Evolutionary conservation across 352 stramenopile genomes (phyloP), one percentile per base, ranked within the genome.

Genomic region (Halophytophthora batemanensis): DNA sequence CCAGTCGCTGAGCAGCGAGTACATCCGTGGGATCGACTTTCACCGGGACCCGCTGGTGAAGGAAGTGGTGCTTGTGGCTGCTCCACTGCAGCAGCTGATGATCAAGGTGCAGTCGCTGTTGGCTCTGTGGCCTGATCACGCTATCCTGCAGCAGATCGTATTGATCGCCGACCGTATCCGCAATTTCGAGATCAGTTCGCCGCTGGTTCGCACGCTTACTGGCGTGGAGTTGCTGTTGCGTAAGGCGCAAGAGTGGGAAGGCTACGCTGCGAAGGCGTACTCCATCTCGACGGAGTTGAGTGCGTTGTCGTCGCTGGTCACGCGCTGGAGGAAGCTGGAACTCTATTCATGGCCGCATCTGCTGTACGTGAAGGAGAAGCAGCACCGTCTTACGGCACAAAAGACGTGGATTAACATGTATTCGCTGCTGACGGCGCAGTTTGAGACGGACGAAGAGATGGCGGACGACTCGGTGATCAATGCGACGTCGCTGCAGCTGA

Each of bases 211-310:
- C 22, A 92, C 97, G 12, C 79, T 99, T 33, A 93, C 88, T 34
- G 96, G 95, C 22, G 74, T 99, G 11, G 96, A 99, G 66, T 69
- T 99, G 2, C 71, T 99, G 33, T 68, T 99, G 19, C 80, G 87
- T 17, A 97, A 98, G 53, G 86, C 97, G 4, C 96, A 99, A 65
- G 97, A 99, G 36, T 99, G 98, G 98, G 96, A 99, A 54, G 86
- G 96, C 43, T 97, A 98, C 59, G 95, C 96, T 10, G 95, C 95
- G 21, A 72, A 83, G 6, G 73, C 93, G 3, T 96, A 98, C 31
- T 90, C 90, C 42, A 86, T 99, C 18, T 82, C 87, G 5, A 79
- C 86, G 17, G 77, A 98, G 56, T 78, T 99, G 4, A 53, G 69
- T 29, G 75, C 92, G 38, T 77, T 99, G 3, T 97, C 91, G 25